Percentiles rank a stretch among this genome's conserved stretches.
phyloP scores from a whole-genome alignment of 2,329 filamentous ascomycete genomes.

The Epicoccum nigrum region DNA sequence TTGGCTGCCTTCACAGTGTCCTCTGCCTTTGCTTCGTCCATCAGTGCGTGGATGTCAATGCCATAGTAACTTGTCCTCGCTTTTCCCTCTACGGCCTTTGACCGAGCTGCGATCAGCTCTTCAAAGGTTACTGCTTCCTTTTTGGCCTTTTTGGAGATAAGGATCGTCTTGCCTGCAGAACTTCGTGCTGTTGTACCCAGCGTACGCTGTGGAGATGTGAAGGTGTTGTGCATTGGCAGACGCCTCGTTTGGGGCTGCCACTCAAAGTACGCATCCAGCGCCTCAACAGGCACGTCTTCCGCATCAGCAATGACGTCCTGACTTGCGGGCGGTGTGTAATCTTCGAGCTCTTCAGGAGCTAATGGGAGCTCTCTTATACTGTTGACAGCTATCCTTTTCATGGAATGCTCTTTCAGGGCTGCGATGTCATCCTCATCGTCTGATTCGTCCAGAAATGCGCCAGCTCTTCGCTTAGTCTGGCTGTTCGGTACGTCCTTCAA shows the following conservation, averaged over 20 bases:
- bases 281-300: conserved; percentile 37
- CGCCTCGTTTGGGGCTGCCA: conserved; percentile 27
- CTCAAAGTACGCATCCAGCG: conserved; percentile 39
- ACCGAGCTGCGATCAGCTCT: conserved; percentile 70
- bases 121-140: conserved; percentile 63
- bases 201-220: conserved; percentile 25
- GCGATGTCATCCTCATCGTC: conserved; percentile 51
- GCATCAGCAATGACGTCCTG: conserved; percentile 38
- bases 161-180: conserved; percentile 63
- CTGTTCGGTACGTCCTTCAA: conserved; percentile 42
- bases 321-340: conserved; percentile 45
- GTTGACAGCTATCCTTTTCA: conserved; percentile 43
- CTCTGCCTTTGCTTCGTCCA: conserved; percentile 73
- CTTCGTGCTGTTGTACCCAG: conserved; percentile 46
- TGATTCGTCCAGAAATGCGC: conserved; percentile 49
- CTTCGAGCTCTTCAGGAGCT: conserved; percentile 29
- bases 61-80: conserved; percentile 85
- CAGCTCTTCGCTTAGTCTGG: conserved; percentile 44
- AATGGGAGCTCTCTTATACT: conserved; percentile 36
- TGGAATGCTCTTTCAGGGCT: conserved; percentile 47
- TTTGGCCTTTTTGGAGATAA: conserved; percentile 62
- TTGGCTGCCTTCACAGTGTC: conserved; percentile 50
- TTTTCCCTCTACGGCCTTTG: conserved; percentile 66
- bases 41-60: conserved; percentile 83
- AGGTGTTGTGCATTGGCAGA: conserved; percentile 16